These are phyloP conservation scores for Cylindrodendrum hubeiense DNA, from an alignment of 2,329 filamentous ascomycete genomes.

Conservation along the genomic window DNA sequence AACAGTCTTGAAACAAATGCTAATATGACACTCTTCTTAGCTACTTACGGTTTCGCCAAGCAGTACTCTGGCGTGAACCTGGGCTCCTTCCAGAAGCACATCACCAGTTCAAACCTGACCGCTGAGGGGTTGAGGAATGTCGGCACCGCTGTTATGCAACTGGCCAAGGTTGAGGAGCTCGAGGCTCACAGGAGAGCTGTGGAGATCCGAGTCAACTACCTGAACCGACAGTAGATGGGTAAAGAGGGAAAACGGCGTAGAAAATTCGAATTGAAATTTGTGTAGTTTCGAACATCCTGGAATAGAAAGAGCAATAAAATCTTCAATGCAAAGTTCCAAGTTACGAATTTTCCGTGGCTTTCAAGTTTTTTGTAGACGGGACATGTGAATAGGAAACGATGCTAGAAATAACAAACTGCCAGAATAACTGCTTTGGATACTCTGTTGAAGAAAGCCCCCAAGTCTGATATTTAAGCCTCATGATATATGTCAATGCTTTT, in stretches of 20 bases:
- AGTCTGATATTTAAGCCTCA: slow-evolving; percentile 30
- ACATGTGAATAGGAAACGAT: background rate
- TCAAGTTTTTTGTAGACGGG: background rate
- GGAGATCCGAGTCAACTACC: slow-evolving; percentile 78
- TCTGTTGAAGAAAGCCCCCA: background rate
- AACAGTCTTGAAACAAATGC: slow-evolving; percentile 10
- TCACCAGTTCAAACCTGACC: slow-evolving; percentile 93
- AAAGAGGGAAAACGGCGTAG: slow-evolving; percentile 25
- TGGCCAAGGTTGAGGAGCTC: slow-evolving; percentile 93
- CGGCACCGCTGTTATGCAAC: slow-evolving; percentile 90
- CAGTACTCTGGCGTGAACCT: slow-evolving; percentile 99
- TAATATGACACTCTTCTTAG: slow-evolving; percentile 59
- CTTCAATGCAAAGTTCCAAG: background rate
- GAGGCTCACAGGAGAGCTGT: slow-evolving; percentile 94
- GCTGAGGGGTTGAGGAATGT: slow-evolving; percentile 88
- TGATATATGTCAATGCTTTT: slow-evolving; percentile 35
- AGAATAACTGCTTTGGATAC: background rate
- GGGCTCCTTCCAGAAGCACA: slow-evolving; percentile 96
- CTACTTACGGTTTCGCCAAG: slow-evolving; percentile 97
- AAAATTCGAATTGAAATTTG: slow-evolving; percentile 21
- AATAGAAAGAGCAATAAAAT: slow-evolving; percentile 10
- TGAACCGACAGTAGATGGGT: slow-evolving; percentile 50
- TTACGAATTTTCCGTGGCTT: background rate
- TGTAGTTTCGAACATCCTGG: slow-evolving; percentile 1
- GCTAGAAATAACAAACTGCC: background rate